phyloP scores from a whole-genome alignment of 208 protist genomes.

The Acanthamoeba royreba region DNA sequence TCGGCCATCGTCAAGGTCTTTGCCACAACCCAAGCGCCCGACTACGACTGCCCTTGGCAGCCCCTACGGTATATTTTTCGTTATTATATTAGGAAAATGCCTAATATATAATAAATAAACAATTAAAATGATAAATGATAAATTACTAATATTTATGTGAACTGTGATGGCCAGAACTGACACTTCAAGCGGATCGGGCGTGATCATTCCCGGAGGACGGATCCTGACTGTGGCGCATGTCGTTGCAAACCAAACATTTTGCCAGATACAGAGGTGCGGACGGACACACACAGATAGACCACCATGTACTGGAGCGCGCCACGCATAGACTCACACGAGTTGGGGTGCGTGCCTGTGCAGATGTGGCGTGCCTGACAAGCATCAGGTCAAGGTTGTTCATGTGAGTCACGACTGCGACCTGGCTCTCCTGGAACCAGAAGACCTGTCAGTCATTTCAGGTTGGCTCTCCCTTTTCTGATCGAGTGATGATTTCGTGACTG shows the following conservation, averaged over 20 bases:
- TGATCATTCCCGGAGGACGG: background rate
- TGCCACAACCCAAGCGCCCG: background rate
- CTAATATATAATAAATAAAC: background rate
- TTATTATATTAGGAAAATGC: too few relatives aligned
- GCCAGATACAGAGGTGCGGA: background rate
- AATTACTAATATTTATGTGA: background rate
- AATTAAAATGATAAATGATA: too few relatives aligned
- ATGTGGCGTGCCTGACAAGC: background rate
- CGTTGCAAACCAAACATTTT: constrained; percentile 34
- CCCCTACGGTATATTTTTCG: background rate
- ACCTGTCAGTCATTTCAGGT: background rate
- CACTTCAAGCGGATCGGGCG: background rate
- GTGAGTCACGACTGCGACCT: constrained; percentile 51
- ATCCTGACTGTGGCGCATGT: constrained; percentile 48
- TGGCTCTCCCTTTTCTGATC: background rate
- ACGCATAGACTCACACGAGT: background rate
- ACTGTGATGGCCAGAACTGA: background rate
- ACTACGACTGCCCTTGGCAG: constrained; percentile 46
- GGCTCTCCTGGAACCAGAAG: constrained; percentile 3
- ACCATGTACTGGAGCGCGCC: background rate
- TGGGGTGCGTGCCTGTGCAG: too few relatives aligned
- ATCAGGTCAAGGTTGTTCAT: background rate
- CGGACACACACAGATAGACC: background rate
- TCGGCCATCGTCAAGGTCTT: background rate
- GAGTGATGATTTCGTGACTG: background rate